Evolutionary conservation across 192 early-diverging fungal species (phyloP), one percentile per base, ranked within the genome.

Genomic region (Entomortierella parvispora): DNA sequence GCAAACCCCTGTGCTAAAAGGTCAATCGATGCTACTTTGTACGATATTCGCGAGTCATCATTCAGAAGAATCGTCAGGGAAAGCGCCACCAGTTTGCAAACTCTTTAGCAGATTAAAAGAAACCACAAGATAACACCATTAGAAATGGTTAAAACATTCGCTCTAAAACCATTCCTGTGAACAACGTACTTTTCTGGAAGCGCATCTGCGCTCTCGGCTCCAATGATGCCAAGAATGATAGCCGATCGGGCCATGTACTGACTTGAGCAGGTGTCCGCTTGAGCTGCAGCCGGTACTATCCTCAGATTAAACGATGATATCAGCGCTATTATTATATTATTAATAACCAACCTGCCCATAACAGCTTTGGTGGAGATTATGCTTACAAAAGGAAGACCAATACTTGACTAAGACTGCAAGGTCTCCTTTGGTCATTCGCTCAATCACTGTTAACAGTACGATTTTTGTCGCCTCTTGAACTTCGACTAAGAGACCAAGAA

Each of bases 191-290:
- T 81, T 42, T 79, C 61, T 9, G 78, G 58, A 0, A 93, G 51
- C 1, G 80, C 61, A 7, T 82, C 68, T 4, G 90, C 80, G 48
- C 89, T 79, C 44, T 88, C 85, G 3, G 84, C 86, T 2, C 90
- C 93, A 51, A 96, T 84, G 20, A 95, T 90, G 12, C 87, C 94
- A 31, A 96, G 80, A 18, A 96, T 87, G 28, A 96, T 83, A 1
- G 90, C 81, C 2, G 93, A 90, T 2, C 93, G 74, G 15, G 85
- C 79, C 81, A 86, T 88, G 60, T 74, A 77, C 40, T 86, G 80
- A 58, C 68, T 69, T 3, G 62, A 71, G 44, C 66, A 79, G 8
- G 81, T 62, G 48, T 76, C 81, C 0, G 77, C 71, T 11, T 63
- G 45, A 7, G 68, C 54, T 32, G 84, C 71, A 33, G 82, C 68